Evolutionary conservation across 352 stramenopile genomes (phyloP).

Genomic region (Phytophthora cryptogea): DNA sequence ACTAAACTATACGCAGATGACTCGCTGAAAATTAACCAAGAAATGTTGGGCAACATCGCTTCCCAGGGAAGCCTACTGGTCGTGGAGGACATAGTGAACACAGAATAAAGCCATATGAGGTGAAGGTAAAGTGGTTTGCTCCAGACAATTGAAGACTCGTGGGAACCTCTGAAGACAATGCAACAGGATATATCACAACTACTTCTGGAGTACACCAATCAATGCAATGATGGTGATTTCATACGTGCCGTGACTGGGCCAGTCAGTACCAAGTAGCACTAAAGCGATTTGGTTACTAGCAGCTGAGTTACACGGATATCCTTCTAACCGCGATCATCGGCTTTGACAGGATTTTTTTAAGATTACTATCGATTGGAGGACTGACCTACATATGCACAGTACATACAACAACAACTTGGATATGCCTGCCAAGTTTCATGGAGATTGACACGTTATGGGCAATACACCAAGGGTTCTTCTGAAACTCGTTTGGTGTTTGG

Average conservation of each 20-base stretch:
- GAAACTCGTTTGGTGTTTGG: slow-evolving; percentile 1
- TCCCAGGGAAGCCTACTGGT: slow-evolving; percentile 7
- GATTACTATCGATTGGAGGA: no score
- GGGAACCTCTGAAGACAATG: slow-evolving; percentile 9
- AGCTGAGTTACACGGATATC: background rate
- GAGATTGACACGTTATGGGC: background rate
- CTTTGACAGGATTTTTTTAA: background rate
- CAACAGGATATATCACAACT: background rate
- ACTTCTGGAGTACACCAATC: background rate
- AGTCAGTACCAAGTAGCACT: background rate
- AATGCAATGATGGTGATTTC: background rate
- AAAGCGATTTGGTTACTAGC: background rate
- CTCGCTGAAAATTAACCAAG: background rate
- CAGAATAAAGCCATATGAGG: slow-evolving; percentile 4
- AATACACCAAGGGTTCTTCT: background rate
- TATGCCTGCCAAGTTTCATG: background rate
- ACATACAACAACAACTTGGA: background rate
- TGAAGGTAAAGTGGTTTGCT: slow-evolving; percentile 7
- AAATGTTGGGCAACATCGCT: slow-evolving; percentile 8
- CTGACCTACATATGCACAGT: no score
- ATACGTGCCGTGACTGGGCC: background rate
- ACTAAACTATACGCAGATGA: slow-evolving; percentile 10
- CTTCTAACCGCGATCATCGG: background rate
- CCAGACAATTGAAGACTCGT: slow-evolving; percentile 2
- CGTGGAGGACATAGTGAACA: slow-evolving; percentile 5